Percentiles rank a stretch among this genome's conserved stretches.
phyloP scores from a whole-genome alignment of 2,329 filamentous ascomycete species.

The Polychaeton citri region DNA sequence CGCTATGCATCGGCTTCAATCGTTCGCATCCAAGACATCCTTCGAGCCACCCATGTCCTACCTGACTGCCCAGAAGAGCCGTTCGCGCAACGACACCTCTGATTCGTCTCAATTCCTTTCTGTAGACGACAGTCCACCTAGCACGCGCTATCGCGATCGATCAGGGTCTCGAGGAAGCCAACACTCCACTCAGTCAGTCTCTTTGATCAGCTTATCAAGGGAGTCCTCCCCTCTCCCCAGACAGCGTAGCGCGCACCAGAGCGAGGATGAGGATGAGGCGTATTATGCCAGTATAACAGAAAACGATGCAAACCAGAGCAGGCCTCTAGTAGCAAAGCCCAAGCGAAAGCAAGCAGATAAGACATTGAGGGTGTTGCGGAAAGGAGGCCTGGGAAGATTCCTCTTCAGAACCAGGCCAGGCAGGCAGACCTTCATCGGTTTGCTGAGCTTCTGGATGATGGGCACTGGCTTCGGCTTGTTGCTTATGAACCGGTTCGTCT shows the following conservation, averaged over 20 bases:
- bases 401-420: conserved; percentile 34
- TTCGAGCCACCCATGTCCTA: conserved; percentile 22
- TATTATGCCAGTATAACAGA: conserved; percentile 14
- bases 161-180: background rate
- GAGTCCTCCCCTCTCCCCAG: conserved; percentile 32
- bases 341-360: conserved; percentile 19
- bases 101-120: background rate
- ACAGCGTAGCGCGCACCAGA: conserved; percentile 27
- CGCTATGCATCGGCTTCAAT: conserved; percentile 12
- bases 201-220: conserved; percentile 32
- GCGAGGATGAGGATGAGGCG: conserved; percentile 34
- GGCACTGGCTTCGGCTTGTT: conserved; percentile 34
- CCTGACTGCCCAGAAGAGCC: conserved; percentile 1
- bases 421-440: conserved; percentile 34
- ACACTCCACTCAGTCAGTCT: conserved; percentile 17
- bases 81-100: conserved; percentile 15
- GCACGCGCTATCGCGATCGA: conserved; percentile 12
- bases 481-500: conserved; percentile 39
- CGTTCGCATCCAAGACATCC: conserved; percentile 15
- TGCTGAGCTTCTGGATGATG: conserved; percentile 36
- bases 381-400: conserved; percentile 35
- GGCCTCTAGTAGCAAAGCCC: conserved; percentile 24
- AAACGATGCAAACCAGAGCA: conserved; percentile 21
- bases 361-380: conserved; percentile 12
- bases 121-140: conserved; percentile 14